Percentiles rank a stretch among this genome's conserved stretches.
Evolutionary conservation across 148 eudicot species (phyloP).

Genomic region (Simmondsia chinensis): DNA sequence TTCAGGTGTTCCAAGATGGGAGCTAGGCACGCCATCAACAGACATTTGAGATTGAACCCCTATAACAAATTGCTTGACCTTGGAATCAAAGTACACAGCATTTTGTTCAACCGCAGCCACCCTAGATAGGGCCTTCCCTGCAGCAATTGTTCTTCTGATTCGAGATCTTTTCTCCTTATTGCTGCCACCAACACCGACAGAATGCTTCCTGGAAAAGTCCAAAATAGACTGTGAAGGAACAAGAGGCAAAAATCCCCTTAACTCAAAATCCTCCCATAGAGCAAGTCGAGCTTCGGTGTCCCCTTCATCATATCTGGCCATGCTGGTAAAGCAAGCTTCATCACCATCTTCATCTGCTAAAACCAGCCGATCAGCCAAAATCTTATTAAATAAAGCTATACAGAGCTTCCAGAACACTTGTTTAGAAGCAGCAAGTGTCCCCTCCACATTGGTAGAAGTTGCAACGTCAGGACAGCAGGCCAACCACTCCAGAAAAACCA

Average conservation of each 20-base stretch:
- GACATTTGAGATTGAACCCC: conserved; percentile 25
- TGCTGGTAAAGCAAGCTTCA: conserved; percentile 40
- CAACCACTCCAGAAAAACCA: conserved; percentile 54
- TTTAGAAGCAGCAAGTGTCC: conserved; percentile 23
- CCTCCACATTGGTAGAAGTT: conserved; percentile 19
- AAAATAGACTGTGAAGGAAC: conserved; percentile 45
- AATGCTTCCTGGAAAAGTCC: conserved; percentile 41
- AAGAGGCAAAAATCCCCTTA: conserved; percentile 50
- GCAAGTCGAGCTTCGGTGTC: conserved; percentile 35
- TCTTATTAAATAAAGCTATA: conserved; percentile 34
- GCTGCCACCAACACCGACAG: conserved; percentile 26
- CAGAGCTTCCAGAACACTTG: conserved; percentile 43
- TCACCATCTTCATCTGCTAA: conserved; percentile 31
- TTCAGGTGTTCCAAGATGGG: conserved; percentile 9
- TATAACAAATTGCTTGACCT: conserved; percentile 28
- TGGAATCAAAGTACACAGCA: conserved; percentile 27
- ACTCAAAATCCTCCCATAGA: conserved; percentile 50
- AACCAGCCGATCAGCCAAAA: conserved; percentile 22
- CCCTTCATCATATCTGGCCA: conserved; percentile 47
- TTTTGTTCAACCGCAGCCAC: conserved; percentile 40
- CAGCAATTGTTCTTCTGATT: conserved; percentile 40
- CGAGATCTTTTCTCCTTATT: conserved; percentile 41
- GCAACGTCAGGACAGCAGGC: conserved; percentile 45
- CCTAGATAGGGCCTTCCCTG: conserved; percentile 38
- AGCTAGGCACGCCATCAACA: conserved; percentile 9